Evolutionary conservation across 2,329 filamentous ascomycete species (phyloP).

Genomic region (Phyllosticta citribraziliensis): DNA sequence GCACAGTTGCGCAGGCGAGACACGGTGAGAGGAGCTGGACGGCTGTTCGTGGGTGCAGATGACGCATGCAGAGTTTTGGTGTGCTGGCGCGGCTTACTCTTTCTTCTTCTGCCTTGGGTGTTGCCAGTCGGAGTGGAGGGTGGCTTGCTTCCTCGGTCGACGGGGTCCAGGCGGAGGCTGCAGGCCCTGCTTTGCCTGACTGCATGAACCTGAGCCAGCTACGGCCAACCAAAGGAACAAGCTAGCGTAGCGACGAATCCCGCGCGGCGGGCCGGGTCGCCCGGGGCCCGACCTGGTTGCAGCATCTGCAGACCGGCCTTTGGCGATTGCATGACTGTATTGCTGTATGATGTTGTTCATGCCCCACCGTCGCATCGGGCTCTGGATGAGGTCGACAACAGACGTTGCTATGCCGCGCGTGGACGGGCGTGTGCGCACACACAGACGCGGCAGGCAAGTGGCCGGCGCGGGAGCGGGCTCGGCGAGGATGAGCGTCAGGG

Average conservation of each 20-base stretch:
- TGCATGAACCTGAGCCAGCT: neutral
- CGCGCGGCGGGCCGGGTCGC: neutral
- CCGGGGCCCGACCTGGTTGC: neutral
- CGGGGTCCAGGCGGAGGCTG: neutral
- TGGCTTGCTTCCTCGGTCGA: neutral
- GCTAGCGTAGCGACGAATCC: neutral
- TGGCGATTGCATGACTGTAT: neutral
- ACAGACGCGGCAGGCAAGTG: neutral
- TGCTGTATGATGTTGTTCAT: neutral
- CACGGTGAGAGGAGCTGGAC: neutral
- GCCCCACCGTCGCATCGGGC: neutral
- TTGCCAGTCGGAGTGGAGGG: neutral
- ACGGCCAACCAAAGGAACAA: neutral
- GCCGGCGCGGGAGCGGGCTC: neutral
- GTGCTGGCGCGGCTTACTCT: neutral
- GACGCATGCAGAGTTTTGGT: neutral
- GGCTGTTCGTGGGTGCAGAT: neutral
- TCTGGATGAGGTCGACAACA: neutral
- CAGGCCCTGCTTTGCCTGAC: neutral
- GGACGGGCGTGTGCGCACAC: neutral
- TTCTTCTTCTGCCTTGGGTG: neutral
- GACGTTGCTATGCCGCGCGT: neutral
- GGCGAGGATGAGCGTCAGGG: neutral
- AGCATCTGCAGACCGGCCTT: neutral
- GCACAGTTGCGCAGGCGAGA: neutral